A percentile compares a stretch with the other conserved stretches of the same genome.
phyloP scores from a whole-genome alignment of 179 eudicot species.

The Silene noctiflora region DNA sequence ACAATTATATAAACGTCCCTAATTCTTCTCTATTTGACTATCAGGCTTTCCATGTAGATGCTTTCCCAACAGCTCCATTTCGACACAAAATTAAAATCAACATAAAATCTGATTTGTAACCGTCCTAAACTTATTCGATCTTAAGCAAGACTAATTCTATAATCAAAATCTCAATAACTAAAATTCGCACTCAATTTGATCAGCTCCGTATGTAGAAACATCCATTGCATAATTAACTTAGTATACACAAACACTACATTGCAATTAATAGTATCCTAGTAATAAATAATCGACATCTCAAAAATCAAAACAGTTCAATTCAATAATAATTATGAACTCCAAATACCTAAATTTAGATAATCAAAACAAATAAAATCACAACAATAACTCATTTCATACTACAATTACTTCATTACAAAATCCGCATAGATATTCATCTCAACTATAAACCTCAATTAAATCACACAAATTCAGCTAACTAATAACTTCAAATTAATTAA shows the following conservation, averaged over 20 bases:
- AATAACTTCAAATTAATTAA: neutral
- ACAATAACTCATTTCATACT: neutral
- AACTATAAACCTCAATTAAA: neutral
- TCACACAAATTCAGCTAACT: neutral
- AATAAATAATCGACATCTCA: neutral
- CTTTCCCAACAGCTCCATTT: too few species aligned
- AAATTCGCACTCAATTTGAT: neutral
- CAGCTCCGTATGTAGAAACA: neutral
- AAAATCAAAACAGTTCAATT: conserved; percentile 1
- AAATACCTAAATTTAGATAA: neutral
- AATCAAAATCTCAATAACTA: neutral
- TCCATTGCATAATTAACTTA: neutral
- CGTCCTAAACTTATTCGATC: neutral
- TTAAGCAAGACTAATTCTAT: too few species aligned
- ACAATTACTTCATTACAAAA: neutral
- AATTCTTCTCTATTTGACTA: neutral
- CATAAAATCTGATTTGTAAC: neutral
- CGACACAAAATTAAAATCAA: too few species aligned
- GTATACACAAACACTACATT: neutral
- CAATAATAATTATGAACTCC: conserved; percentile 1
- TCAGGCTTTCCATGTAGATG: too few species aligned
- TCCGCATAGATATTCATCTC: neutral
- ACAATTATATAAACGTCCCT: neutral
- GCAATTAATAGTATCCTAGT: neutral
- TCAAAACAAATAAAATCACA: conserved; percentile 1